Conservation (phyloP, 176 grass and related monocot species). For the Carex cristatella region DNA sequence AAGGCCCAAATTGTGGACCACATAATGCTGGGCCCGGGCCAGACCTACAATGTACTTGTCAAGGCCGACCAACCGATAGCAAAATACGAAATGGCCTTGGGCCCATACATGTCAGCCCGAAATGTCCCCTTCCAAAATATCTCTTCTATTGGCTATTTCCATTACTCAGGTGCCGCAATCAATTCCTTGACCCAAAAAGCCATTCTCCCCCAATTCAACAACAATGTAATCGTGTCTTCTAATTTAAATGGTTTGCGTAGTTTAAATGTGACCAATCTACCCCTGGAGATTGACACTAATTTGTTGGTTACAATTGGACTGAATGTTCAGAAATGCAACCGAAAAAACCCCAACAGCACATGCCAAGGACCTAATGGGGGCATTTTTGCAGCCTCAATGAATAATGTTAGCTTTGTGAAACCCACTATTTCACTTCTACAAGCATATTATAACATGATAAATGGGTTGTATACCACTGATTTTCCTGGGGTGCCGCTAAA, state of each 20-base stretch:
- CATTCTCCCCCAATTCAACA: slow-evolving; percentile 12
- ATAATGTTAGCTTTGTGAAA: slow-evolving; percentile 20
- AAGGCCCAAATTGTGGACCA: slow-evolving; percentile 50
- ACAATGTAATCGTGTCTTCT: not conserved
- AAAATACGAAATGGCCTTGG: slow-evolving; percentile 24
- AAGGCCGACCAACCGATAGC: slow-evolving; percentile 14
- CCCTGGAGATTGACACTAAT: slow-evolving; percentile 24
- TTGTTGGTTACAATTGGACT: slow-evolving; percentile 30
- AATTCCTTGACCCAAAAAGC: not conserved
- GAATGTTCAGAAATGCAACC: slow-evolving; percentile 13
- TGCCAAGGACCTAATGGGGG: slow-evolving; percentile 20
- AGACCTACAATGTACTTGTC: slow-evolving; percentile 75
- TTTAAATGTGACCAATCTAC: slow-evolving; percentile 13
- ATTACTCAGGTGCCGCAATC: not conserved
- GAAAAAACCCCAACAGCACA: slow-evolving; percentile 18
- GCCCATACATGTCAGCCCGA: slow-evolving; percentile 12
- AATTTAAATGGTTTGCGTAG: slow-evolving; percentile 4
- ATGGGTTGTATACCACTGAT: slow-evolving; percentile 25
- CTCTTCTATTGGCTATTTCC: slow-evolving; percentile 9
- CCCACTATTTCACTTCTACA: slow-evolving; percentile 27
- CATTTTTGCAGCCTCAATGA: slow-evolving; percentile 23
- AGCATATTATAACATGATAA: slow-evolving; percentile 21
- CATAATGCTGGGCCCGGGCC: slow-evolving; percentile 56
- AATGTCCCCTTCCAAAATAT: slow-evolving; percentile 15
- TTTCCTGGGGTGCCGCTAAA: slow-evolving; percentile 23